These are phyloP conservation scores for Pseudonitzschia multistriata DNA, from an alignment of 108 stramenopile species.

Conservation along the genomic window DNA sequence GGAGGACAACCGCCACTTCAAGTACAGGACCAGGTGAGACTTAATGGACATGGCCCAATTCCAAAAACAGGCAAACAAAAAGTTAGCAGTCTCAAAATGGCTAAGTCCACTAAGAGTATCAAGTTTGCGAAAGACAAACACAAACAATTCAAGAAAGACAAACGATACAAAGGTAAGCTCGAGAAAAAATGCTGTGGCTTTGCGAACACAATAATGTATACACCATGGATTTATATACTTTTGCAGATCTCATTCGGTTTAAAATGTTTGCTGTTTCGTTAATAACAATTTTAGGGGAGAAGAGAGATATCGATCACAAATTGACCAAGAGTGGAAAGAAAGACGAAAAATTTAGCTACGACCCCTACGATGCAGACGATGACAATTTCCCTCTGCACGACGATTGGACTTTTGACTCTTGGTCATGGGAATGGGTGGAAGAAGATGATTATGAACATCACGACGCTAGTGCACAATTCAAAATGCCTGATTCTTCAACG, in stretches of 20 bases:
- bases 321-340: conserved; percentile 7
- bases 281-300: not conserved
- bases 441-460: not conserved
- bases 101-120: not conserved
- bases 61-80: not conserved
- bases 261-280: too few relatives aligned
- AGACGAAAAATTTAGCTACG: conserved; percentile 5
- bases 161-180: conserved; percentile 2
- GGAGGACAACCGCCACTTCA: not conserved
- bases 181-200: not conserved
- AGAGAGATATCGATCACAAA: conserved; percentile 4
- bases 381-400: not conserved
- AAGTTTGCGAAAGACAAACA: not conserved
- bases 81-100: not conserved
- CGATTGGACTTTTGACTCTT: not conserved
- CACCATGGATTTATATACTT: too few relatives aligned
- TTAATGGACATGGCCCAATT: not conserved
- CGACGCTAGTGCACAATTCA: not conserved
- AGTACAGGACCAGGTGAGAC: not conserved
- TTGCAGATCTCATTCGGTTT: too few relatives aligned
- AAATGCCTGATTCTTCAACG: not conserved
- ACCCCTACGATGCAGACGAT: conserved; percentile 11
- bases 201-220: too few relatives aligned
- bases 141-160: conserved; percentile 5
- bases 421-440: conserved; percentile 8